A percentile compares a stretch with the other conserved stretches of the same genome.
Conservation (phyloP, 2,329 filamentous ascomycete genomes). For the Paradendryphiella salina region DNA sequence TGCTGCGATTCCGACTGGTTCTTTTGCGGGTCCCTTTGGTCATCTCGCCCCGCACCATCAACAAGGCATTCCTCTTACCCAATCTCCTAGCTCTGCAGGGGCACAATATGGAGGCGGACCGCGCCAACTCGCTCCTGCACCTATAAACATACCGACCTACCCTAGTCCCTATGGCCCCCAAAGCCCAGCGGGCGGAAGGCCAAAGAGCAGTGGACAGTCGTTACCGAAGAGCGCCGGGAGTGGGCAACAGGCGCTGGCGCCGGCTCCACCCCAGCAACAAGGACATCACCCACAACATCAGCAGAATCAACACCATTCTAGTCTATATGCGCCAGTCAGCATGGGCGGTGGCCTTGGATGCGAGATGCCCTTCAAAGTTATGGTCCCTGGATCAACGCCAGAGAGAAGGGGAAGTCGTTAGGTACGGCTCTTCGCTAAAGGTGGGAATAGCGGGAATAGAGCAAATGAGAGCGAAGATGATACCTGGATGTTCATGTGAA, state of each 20-base stretch:
- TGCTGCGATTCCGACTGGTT: conserved; percentile 29
- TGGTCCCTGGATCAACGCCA: conserved; percentile 35
- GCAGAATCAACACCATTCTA: conserved; percentile 21
- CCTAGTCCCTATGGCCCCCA: conserved; percentile 40
- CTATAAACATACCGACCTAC: conserved; percentile 28
- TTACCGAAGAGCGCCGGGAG: conserved; percentile 15
- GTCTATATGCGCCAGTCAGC: conserved; percentile 31
- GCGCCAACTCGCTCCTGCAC: conserved; percentile 33
- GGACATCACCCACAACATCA: conserved; percentile 9
- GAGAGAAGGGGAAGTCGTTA: conserved; percentile 37
- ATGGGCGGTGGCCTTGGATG: conserved; percentile 16
- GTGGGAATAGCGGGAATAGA: neutral
- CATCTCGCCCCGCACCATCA: conserved; percentile 21
- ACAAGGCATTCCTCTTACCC: conserved; percentile 11
- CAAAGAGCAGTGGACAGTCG: conserved; percentile 28
- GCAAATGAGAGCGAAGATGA: conserved; percentile 5
- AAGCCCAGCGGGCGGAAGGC: conserved; percentile 23
- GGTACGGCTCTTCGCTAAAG: conserved; percentile 16
- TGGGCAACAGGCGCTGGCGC: conserved; percentile 36
- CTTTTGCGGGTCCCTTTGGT: conserved; percentile 15
- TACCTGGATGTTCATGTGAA: conserved; percentile 5
- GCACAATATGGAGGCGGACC: conserved; percentile 13
- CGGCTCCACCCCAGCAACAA: conserved; percentile 31
- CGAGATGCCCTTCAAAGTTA: conserved; percentile 38
- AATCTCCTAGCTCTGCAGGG: conserved; percentile 16